These are phyloP conservation scores for Serpula lacrymans DNA, from an alignment of 768 basidiomycete species.

Conservation along the genomic window DNA sequence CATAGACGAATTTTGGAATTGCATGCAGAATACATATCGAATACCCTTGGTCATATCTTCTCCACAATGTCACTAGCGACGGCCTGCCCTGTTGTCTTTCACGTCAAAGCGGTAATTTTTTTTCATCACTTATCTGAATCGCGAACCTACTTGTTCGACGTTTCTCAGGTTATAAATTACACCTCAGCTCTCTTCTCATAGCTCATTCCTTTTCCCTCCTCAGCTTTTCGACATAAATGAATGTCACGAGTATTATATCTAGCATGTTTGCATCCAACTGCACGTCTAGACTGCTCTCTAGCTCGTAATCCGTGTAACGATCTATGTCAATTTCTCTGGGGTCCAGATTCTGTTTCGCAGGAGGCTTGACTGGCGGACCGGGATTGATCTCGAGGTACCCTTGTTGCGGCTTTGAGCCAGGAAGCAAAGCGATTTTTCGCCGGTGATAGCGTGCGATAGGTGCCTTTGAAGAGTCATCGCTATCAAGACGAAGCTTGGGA, in stretches of 20 bases:
- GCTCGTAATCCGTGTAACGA: conserved; percentile 1
- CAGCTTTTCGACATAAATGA: conserved; percentile 7
- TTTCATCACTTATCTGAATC: too few relatives aligned
- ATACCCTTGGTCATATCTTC: too few relatives aligned
- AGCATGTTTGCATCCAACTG: conserved; percentile 1
- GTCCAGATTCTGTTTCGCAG: neutral
- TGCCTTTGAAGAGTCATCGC: neutral
- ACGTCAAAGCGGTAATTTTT: too few relatives aligned
- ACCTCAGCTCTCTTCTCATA: neutral
- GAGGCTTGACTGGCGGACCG: neutral
- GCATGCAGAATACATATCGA: too few relatives aligned
- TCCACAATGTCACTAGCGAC: too few relatives aligned
- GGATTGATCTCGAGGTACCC: conserved; percentile 5
- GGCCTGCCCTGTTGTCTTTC: too few relatives aligned
- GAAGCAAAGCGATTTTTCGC: neutral
- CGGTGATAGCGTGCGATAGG: conserved; percentile 4
- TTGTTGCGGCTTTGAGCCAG: neutral
- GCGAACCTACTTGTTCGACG: conserved; percentile 1
- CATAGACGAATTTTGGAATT: conserved; percentile 1
- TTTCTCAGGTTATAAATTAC: too few relatives aligned
- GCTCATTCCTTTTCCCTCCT: conserved; percentile 5
- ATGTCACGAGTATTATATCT: conserved; percentile 5
- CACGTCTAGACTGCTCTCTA: neutral
- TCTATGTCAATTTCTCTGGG: neutral
- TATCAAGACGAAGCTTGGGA: conserved; percentile 6